phyloP scores from a whole-genome alignment of 352 stramenopile species.

The Globisporangium rhizosaccharum region DNA sequence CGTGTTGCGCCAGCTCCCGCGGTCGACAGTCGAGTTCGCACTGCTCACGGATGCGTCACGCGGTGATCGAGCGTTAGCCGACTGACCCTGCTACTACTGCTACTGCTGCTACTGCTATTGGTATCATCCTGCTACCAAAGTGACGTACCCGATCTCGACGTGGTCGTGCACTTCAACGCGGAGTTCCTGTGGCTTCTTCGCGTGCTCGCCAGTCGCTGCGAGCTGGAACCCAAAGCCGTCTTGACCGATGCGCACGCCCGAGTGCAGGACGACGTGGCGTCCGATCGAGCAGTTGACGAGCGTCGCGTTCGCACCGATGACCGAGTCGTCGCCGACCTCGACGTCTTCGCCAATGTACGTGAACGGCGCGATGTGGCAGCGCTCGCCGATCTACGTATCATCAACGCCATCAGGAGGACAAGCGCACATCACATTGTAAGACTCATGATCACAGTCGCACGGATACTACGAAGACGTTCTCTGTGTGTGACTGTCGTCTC shows the following conservation, averaged over 20 bases:
- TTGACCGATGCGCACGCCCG: slow-evolving; percentile 66
- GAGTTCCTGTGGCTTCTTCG: slow-evolving; percentile 80
- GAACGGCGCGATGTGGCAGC: slow-evolving; percentile 54
- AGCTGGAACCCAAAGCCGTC: slow-evolving; percentile 83
- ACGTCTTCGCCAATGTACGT: slow-evolving; percentile 52
- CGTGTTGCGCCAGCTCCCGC: slow-evolving; percentile 82
- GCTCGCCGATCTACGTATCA: slow-evolving; percentile 39
- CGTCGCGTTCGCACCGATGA: slow-evolving; percentile 49
- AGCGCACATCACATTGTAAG: too few relatives aligned
- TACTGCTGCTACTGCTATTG: too few relatives aligned
- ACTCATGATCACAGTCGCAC: too few relatives aligned
- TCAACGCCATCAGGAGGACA: background rate
- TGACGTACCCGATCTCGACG: slow-evolving; percentile 74
- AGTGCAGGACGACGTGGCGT: slow-evolving; percentile 59
- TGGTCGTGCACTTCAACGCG: slow-evolving; percentile 72
- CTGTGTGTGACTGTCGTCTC: too few relatives aligned
- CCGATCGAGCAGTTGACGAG: slow-evolving; percentile 70
- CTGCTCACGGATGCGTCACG: slow-evolving; percentile 15
- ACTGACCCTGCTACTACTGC: too few relatives aligned
- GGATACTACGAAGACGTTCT: too few relatives aligned
- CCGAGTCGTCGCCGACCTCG: slow-evolving; percentile 40
- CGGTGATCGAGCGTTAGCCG: too few relatives aligned
- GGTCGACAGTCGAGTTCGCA: slow-evolving; percentile 76
- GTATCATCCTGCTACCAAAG: background rate
- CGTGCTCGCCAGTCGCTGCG: slow-evolving; percentile 43